These are phyloP conservation scores for Leptographium radiaticola DNA, from an alignment of 2,329 filamentous ascomycete genomes.

Conservation along the genomic window DNA sequence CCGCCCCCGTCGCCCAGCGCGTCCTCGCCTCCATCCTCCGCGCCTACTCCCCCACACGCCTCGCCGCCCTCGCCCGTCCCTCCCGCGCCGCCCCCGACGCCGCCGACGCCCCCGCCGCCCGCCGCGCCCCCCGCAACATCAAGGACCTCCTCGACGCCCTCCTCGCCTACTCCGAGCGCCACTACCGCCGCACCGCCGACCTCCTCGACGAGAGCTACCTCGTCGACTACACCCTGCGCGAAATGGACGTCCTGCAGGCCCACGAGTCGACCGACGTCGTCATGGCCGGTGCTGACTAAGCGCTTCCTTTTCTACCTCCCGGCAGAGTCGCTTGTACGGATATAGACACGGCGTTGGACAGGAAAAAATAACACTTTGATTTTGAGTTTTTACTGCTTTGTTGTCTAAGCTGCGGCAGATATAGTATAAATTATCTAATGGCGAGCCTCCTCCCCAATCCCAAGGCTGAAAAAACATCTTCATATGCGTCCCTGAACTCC, in stretches of 20 bases:
- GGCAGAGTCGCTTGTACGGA: too few species aligned
- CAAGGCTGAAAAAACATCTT: not conserved
- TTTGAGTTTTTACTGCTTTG: not conserved
- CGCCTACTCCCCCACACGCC: conserved; percentile 65
- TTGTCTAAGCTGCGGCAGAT: not conserved
- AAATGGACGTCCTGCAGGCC: conserved; percentile 66
- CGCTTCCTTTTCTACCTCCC: too few species aligned
- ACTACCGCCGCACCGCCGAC: conserved; percentile 82
- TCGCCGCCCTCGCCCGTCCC: conserved; percentile 54
- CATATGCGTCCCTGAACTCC: conserved; percentile 1
- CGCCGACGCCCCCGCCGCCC: conserved; percentile 18
- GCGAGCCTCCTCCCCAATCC: not conserved
- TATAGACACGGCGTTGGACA: not conserved
- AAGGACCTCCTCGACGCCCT: conserved; percentile 82
- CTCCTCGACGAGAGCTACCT: conserved; percentile 89
- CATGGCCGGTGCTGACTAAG: conserved; percentile 9
- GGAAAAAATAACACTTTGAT: not conserved
- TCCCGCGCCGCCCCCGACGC: conserved; percentile 23
- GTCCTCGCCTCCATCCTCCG: conserved; percentile 69
- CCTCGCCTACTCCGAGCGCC: conserved; percentile 79
- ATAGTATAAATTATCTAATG: not conserved
- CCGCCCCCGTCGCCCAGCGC: conserved; percentile 71
- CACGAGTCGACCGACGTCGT: conserved; percentile 19
- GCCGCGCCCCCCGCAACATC: conserved; percentile 40
- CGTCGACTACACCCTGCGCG: conserved; percentile 80